Conservation (phyloP, 176 grass and related monocot genomes). For the Musa troglodytarum region DNA sequence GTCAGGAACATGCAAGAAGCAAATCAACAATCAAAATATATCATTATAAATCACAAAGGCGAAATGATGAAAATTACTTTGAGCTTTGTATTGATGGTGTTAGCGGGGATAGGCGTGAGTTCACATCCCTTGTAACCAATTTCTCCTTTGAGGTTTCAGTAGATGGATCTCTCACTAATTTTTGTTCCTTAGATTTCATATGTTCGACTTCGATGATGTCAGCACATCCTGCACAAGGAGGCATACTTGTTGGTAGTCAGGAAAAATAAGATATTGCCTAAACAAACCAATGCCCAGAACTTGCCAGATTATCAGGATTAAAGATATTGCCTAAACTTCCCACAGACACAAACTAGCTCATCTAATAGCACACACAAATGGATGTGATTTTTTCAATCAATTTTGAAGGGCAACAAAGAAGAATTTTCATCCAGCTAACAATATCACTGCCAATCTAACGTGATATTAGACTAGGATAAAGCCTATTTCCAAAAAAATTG, state of each 20-base stretch:
- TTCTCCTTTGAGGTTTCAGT: background rate
- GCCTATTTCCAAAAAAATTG: no score
- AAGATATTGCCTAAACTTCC: no score
- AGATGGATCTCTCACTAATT: background rate
- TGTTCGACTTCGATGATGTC: conserved; percentile 24
- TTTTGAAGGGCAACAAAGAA: background rate
- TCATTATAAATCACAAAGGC: background rate
- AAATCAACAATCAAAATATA: background rate
- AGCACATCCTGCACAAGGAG: conserved; percentile 12
- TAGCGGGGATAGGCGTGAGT: conserved; percentile 5
- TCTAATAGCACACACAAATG: no score
- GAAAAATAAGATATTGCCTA: background rate
- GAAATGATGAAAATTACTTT: conserved; percentile 2
- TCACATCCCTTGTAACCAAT: background rate
- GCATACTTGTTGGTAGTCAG: background rate
- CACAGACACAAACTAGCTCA: no score
- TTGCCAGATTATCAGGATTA: no score
- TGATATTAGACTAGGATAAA: no score
- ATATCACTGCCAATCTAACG: no score
- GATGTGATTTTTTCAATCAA: background rate
- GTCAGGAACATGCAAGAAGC: background rate
- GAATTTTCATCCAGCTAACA: background rate
- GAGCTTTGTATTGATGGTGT: conserved; percentile 19
- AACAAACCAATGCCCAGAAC: no score
- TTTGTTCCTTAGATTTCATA: conserved; percentile 4